phyloP scores from a whole-genome alignment of 192 early-diverging fungal species.

The Coemansia sp. region DNA sequence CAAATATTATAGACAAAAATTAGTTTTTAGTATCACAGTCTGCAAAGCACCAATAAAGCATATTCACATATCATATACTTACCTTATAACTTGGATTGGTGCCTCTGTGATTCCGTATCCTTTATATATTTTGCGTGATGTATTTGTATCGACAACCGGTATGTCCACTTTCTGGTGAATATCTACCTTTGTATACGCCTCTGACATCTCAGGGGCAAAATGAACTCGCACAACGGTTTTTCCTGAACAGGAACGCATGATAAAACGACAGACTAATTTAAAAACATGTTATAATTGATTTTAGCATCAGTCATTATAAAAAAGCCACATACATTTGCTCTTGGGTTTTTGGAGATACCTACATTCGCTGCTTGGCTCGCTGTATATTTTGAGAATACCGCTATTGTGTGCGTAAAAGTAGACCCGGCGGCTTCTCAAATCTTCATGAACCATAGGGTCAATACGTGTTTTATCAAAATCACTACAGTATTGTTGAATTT shows the following conservation, averaged over 20 bases:
- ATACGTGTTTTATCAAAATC: constrained; percentile 16
- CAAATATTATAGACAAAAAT: no score
- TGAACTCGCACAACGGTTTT: constrained; percentile 13
- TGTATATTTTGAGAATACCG: constrained; percentile 30
- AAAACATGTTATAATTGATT: background rate
- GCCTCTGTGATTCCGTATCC: background rate
- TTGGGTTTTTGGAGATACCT: constrained; percentile 3
- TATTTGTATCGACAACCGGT: background rate
- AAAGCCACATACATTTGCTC: background rate
- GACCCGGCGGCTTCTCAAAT: constrained; percentile 18
- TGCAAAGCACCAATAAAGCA: no score
- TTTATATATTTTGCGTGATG: background rate
- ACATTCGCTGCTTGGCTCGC: constrained; percentile 21
- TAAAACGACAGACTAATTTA: constrained; percentile 16
- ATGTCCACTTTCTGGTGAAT: background rate
- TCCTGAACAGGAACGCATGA: constrained; percentile 31
- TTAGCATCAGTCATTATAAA: background rate
- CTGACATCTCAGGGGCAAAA: constrained; percentile 20
- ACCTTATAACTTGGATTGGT: constrained; percentile 28
- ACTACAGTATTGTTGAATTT: background rate
- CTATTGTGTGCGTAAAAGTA: constrained; percentile 45
- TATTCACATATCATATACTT: background rate
- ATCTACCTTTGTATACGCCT: background rate
- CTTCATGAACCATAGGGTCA: constrained; percentile 10
- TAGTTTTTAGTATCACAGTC: background rate